Conservation (phyloP, 768 basidiomycete species). For the Lactifluus piperatus region DNA sequence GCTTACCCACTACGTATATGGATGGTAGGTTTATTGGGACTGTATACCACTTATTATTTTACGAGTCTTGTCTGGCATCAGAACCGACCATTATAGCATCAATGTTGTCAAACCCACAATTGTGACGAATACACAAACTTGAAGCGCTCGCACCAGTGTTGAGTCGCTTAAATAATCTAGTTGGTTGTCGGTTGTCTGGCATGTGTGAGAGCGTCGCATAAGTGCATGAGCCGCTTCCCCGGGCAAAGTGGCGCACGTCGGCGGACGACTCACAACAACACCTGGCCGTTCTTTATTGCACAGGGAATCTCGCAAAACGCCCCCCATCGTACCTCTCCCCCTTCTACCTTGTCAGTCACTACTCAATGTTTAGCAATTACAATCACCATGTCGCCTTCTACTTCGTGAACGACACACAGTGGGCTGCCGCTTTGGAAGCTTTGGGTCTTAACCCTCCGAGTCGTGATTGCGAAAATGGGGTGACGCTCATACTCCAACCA, state of each 20-base stretch:
- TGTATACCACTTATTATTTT: not conserved
- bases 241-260: slow-evolving; percentile 5
- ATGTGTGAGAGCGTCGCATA: not conserved
- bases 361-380: slow-evolving; percentile 29
- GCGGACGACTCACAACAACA: not conserved
- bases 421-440: slow-evolving; percentile 33
- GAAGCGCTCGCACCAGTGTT: not conserved
- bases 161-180: too few species aligned
- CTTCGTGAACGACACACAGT: slow-evolving; percentile 39
- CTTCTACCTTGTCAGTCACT: not conserved
- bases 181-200: too few species aligned
- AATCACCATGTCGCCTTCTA: slow-evolving; percentile 48
- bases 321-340: not conserved
- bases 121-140: not conserved
- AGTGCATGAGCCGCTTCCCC: slow-evolving; percentile 7
- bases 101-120: not conserved
- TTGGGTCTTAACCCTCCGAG: slow-evolving; percentile 21
- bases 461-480: slow-evolving; percentile 26
- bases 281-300: not conserved
- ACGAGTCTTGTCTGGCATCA: not conserved
- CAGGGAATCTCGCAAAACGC: not conserved
- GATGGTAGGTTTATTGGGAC: slow-evolving; percentile 7
- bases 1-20: slow-evolving; percentile 9
- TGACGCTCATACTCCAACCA: slow-evolving; percentile 28
- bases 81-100: not conserved